Evolutionary conservation across 2,329 filamentous ascomycete genomes (phyloP).

Genomic region (Microcyclospora tardicrescens): DNA sequence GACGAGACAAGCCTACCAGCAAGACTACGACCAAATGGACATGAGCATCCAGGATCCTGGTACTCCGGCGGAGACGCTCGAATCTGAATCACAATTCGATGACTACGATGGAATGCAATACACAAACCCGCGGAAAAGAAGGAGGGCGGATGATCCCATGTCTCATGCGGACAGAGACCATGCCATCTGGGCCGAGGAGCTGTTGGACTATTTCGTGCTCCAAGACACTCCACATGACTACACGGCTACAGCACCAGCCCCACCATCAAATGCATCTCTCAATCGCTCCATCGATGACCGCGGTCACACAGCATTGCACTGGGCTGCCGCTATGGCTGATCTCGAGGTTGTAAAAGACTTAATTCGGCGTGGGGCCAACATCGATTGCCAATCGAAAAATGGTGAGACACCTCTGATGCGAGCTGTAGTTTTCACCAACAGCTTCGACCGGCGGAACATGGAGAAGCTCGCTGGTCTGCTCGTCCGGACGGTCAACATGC

Average conservation of each 20-base stretch:
- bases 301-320: slow-evolving; percentile 84
- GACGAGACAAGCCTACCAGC: slow-evolving; percentile 46
- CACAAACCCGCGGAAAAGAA: slow-evolving; percentile 55
- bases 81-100: slow-evolving; percentile 71
- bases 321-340: slow-evolving; percentile 96
- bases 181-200: slow-evolving; percentile 70
- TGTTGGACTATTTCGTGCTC: slow-evolving; percentile 92
- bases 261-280: slow-evolving; percentile 74
- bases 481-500: slow-evolving; percentile 63
- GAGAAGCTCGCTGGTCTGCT: slow-evolving; percentile 72
- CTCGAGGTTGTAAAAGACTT: slow-evolving; percentile 81
- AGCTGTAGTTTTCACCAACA: slow-evolving; percentile 91
- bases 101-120: slow-evolving; percentile 66
- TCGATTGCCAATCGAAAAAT: slow-evolving; percentile 50
- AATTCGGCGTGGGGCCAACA: slow-evolving; percentile 63
- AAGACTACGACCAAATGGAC: slow-evolving; percentile 18
- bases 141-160: slow-evolving; percentile 51
- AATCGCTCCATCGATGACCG: slow-evolving; percentile 90
- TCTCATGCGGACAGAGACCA: slow-evolving; percentile 65
- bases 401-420: slow-evolving; percentile 86
- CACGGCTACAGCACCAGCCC: slow-evolving; percentile 55
- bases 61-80: slow-evolving; percentile 67
- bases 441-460: slow-evolving; percentile 86
- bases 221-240: slow-evolving; percentile 40
- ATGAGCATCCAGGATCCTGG: slow-evolving; percentile 41